phyloP scores from a whole-genome alignment of 1,284 basidiomycete species.

The Rhodofomes roseus region DNA sequence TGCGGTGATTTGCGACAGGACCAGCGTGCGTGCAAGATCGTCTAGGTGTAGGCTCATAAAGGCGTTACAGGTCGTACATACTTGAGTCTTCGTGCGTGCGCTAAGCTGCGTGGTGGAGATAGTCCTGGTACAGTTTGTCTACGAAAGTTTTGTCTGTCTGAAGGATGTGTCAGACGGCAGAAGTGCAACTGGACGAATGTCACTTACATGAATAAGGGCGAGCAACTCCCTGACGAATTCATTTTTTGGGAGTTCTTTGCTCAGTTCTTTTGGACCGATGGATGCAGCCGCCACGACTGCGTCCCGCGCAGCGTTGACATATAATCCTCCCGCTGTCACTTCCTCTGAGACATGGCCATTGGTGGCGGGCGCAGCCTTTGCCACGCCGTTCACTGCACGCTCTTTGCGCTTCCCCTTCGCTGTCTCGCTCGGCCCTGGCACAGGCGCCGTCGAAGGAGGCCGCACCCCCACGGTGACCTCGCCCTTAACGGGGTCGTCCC shows the following conservation, averaged over 20 bases:
- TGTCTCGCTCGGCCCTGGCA: conserved; percentile 5
- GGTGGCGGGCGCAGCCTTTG: background rate
- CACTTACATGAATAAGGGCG: conserved; percentile 65
- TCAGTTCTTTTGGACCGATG: conserved; percentile 10
- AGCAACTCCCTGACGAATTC: conserved; percentile 68
- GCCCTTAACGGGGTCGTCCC: conserved; percentile 44
- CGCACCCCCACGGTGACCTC: conserved; percentile 14
- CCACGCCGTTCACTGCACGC: background rate
- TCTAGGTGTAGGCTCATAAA: background rate
- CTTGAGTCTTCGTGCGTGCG: background rate
- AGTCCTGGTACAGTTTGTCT: conserved; percentile 22
- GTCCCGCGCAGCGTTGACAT: conserved; percentile 20
- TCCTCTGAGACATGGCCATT: conserved; percentile 10
- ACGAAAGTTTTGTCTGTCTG: conserved; percentile 23
- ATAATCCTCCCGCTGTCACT: conserved; percentile 6
- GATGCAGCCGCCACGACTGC: conserved; percentile 28
- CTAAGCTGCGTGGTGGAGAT: conserved; percentile 9
- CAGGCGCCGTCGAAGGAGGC: conserved; percentile 7
- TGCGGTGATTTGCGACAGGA: background rate
- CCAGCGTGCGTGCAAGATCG: background rate
- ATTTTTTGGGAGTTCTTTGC: conserved; percentile 41
- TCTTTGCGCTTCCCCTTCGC: conserved; percentile 8
- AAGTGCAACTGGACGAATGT: background rate
- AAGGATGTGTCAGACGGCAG: background rate
- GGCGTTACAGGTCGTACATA: background rate